A percentile compares a stretch with the other conserved stretches of the same genome.
These are phyloP conservation scores for Ogataea haglerorum DNA, from an alignment of 805 yeast species.

Conservation along the genomic window DNA sequence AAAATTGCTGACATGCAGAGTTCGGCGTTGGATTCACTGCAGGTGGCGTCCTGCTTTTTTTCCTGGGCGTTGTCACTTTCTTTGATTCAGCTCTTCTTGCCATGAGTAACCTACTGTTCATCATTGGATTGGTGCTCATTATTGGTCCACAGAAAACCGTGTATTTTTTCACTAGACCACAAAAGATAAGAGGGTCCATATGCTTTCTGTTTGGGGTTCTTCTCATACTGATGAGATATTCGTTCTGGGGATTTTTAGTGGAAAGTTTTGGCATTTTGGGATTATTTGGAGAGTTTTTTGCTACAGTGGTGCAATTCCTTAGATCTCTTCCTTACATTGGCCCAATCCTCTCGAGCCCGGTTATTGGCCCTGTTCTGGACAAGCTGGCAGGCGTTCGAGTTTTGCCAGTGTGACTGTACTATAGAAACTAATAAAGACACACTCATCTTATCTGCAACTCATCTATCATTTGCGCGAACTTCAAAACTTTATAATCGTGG, in stretches of 20 bases:
- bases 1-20: slow-evolving; percentile 41
- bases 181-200: slow-evolving; percentile 80
- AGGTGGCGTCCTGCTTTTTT: slow-evolving; percentile 72
- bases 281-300: slow-evolving; percentile 87
- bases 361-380: slow-evolving; percentile 72
- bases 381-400: slow-evolving; percentile 64
- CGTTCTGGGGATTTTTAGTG: slow-evolving; percentile 79
- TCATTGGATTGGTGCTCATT: slow-evolving; percentile 79
- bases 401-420: slow-evolving; percentile 49
- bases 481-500: slow-evolving; percentile 63
- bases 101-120: slow-evolving; percentile 77
- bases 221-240: slow-evolving; percentile 68
- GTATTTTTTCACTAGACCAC: slow-evolving; percentile 80
- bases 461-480: slow-evolving; percentile 24
- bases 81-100: slow-evolving; percentile 89
- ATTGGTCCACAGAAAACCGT: slow-evolving; percentile 85
- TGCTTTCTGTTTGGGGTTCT: slow-evolving; percentile 75
- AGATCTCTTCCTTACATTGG: slow-evolving; percentile 88
- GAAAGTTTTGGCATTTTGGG: slow-evolving; percentile 90
- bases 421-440: slow-evolving; percentile 3
- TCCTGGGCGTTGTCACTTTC: slow-evolving; percentile 78
- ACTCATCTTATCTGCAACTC: slow-evolving; percentile 7
- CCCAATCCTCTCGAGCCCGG: slow-evolving; percentile 75
- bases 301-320: slow-evolving; percentile 80
- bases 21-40: slow-evolving; percentile 92